Conservation (phyloP, 805 yeast genomes). For the Komagataella mondaviorum region DNA sequence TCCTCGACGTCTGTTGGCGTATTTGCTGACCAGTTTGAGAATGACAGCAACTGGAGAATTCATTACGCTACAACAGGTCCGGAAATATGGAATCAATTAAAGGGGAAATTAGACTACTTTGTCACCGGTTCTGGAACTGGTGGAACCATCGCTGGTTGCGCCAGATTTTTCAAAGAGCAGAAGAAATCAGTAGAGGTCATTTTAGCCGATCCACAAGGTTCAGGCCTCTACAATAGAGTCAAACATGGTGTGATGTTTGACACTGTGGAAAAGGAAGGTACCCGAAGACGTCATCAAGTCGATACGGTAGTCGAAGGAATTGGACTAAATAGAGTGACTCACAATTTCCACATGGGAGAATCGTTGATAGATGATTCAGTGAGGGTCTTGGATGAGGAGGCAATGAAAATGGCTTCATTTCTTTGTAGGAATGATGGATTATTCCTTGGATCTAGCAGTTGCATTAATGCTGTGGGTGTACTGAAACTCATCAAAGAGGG, state of each 20-base stretch:
- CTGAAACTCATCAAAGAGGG: constrained; percentile 34
- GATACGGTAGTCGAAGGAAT: constrained; percentile 92
- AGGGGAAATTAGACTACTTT: constrained; percentile 55
- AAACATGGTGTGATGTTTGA: constrained; percentile 93
- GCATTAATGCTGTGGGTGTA: constrained; percentile 88
- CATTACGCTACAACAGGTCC: constrained; percentile 86
- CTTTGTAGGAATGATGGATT: constrained; percentile 76
- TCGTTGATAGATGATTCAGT: constrained; percentile 62
- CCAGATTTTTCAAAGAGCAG: constrained; percentile 51
- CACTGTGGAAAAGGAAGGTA: constrained; percentile 78
- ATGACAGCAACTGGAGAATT: constrained; percentile 76
- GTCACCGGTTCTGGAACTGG: constrained; percentile 95
- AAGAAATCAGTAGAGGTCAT: constrained; percentile 32
- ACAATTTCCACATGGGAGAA: constrained; percentile 67
- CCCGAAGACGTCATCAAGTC: constrained; percentile 89
- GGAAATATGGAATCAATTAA: constrained; percentile 70
- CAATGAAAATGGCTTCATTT: constrained; percentile 78
- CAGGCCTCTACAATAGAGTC: constrained; percentile 77
- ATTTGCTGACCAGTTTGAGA: constrained; percentile 94
- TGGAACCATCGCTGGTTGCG: constrained; percentile 92
- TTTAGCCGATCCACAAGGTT: constrained; percentile 93
- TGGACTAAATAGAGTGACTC: constrained; percentile 79
- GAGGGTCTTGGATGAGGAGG: constrained; percentile 68
- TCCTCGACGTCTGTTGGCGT: constrained; percentile 39
- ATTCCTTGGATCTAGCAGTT: constrained; percentile 89